Conservation (phyloP, 495 filamentous ascomycete species). For the Tuber brumale region DNA sequence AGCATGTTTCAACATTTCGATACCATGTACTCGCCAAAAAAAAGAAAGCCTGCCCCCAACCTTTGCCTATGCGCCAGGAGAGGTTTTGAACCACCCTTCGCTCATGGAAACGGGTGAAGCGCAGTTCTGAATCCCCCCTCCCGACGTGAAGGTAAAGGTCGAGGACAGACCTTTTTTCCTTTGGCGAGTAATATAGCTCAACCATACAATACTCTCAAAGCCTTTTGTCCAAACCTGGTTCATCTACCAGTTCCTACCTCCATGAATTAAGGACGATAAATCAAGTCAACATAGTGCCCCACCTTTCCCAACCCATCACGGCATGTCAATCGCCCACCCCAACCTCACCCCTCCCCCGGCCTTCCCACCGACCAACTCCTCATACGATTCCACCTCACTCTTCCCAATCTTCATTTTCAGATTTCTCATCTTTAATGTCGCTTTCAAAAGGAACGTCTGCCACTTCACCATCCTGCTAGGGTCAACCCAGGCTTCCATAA, state of each 20-base stretch:
- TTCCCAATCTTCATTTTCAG: neutral
- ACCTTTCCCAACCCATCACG: neutral
- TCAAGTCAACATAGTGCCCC: conserved; percentile 10
- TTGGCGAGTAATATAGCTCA: too few relatives aligned
- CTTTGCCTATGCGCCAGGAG: too few relatives aligned
- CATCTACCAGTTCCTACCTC: neutral
- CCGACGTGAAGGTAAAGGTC: too few relatives aligned
- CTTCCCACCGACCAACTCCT: neutral
- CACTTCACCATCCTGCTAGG: conserved; percentile 1
- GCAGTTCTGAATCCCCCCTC: too few relatives aligned
- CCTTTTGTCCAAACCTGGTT: neutral
- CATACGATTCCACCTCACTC: too few relatives aligned
- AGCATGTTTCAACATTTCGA: too few relatives aligned
- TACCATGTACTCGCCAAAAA: neutral
- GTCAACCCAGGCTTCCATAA: neutral
- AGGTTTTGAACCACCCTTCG: too few relatives aligned
- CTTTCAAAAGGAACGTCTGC: neutral
- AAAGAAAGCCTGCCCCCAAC: too few relatives aligned
- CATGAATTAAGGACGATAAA: neutral
- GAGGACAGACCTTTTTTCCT: too few relatives aligned
- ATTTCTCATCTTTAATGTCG: conserved; percentile 7
- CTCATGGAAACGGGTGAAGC: too few relatives aligned
- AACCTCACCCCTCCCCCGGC: neutral
- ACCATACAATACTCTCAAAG: neutral
- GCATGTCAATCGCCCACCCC: conserved; percentile 6